A percentile compares a stretch with the other conserved stretches of the same genome.
Conservation (phyloP, 352 stramenopile species). For the Globisporangium abappressorium region DNA sequence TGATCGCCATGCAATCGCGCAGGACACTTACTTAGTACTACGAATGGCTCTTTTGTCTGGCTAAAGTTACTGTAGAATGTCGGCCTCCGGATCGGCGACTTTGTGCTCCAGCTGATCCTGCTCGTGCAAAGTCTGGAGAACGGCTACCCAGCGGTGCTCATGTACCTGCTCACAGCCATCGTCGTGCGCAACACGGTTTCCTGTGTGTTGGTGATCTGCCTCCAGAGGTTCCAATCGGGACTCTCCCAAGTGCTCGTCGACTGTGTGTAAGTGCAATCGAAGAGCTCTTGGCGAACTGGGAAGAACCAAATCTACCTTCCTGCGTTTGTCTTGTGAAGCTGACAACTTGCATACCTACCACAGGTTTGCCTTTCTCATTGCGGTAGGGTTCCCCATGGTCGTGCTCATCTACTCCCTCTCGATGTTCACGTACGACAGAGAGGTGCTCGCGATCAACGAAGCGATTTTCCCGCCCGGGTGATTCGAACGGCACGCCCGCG, state of each 20-base stretch:
- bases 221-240: not conserved
- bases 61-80: not conserved
- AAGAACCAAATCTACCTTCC: too few species aligned
- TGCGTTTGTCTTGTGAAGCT: too few species aligned
- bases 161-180: not conserved
- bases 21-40: too few species aligned
- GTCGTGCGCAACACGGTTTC: not conserved
- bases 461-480: constrained; percentile 16
- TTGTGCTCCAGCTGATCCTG: not conserved
- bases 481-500: constrained; percentile 13
- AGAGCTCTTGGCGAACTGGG: too few species aligned
- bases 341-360: too few species aligned
- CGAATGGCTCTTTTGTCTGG: not conserved
- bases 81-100: not conserved
- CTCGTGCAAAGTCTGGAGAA: not conserved
- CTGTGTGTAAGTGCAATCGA: not conserved
- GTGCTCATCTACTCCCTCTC: constrained; percentile 25
- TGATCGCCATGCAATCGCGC: not conserved
- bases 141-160: not conserved
- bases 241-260: not conserved
- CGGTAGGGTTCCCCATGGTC: constrained; percentile 24
- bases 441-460: constrained; percentile 21
- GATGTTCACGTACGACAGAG: constrained; percentile 26
- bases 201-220: not conserved
- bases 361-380: constrained; percentile 21